Percentiles rank a stretch among this genome's conserved stretches.
Evolutionary conservation across 768 basidiomycete genomes (phyloP).

Genomic region (Boletus sensibilis): DNA sequence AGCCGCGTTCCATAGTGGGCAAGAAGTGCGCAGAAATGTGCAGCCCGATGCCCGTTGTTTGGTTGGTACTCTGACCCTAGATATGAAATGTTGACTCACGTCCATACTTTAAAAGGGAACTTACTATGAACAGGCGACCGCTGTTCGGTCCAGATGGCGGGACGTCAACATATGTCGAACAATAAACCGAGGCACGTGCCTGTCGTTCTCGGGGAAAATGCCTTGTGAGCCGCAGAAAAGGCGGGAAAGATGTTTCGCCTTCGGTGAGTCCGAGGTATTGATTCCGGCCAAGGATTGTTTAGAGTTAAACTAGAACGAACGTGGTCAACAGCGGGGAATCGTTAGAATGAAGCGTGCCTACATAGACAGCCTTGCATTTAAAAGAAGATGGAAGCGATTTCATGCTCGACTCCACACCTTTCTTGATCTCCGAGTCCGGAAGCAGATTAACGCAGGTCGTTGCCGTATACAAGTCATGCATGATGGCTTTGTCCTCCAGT

Average conservation of each 20-base stretch:
- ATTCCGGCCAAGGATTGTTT: constrained; percentile 1
- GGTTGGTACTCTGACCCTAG: constrained; percentile 84
- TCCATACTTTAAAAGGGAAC: not conserved
- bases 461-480: constrained; percentile 14
- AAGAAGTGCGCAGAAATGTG: constrained; percentile 82
- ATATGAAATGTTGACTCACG: constrained; percentile 8
- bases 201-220: constrained; percentile 2
- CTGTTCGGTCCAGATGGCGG: not conserved
- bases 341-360: not conserved
- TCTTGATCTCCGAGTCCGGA: constrained; percentile 7
- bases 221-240: constrained; percentile 4
- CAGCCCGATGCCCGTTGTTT: constrained; percentile 74
- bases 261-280: not conserved
- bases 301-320: constrained; percentile 8
- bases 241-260: not conserved
- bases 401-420: constrained; percentile 4
- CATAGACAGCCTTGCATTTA: constrained; percentile 11
- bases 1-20: constrained; percentile 92
- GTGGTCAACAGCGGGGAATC: not conserved
- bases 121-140: constrained; percentile 14
- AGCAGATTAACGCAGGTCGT: not conserved
- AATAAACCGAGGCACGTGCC: not conserved
- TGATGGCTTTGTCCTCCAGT: not conserved
- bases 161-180: not conserved
- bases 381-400: constrained; percentile 8